Base-by-base conservation (phyloP, 345 rosid species). In the Sonneratia alba region DNA sequence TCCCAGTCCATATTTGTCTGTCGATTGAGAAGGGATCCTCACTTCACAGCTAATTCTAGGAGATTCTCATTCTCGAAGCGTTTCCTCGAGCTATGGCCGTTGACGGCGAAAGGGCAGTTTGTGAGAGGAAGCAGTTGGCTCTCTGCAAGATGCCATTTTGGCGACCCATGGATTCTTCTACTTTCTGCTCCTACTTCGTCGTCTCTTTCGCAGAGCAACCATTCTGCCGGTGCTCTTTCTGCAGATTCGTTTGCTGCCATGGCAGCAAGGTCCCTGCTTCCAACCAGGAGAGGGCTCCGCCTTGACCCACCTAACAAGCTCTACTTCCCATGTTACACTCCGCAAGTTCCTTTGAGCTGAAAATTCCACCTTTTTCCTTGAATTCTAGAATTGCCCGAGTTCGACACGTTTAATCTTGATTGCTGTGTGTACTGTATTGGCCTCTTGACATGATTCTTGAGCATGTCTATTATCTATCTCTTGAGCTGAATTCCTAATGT, bases 271-370 rank as follows among this genome's bases (percentile, higher is more conserved):
- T 86, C 89, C 40, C 72, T 89, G 74, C 75, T 89, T 81, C 96
- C 96, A 11, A 77, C 92, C 45, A 73, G 91, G 66, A 83, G 96
- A 64, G 79, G 86, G 53, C 92, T 89, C 78, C 85, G 83, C 72
- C 96, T 89, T 73, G 92, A 89, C 80, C 96, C 96, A 78, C 68
- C 92, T 68, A 83, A 64, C 83, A 86, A 86, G 82, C 87, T 89
- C 83, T 89, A 75, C 77, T 89, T 89, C 74, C 91, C 88, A 59
- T 83, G 96, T 89, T 75, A 73, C 85, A 21, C 14, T 22, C 7
- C 18, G 8, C 48, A 36, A 70, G 22, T 69, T 15, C 27, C 1
- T 55, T 36, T 55, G 32, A 24, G 45, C 36, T 38, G 18, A 51
- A 51, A 22, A 7, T 47, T 43, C 18, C 16, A 55, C 37, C 45